A percentile compares a stretch with the other conserved stretches of the same genome.
phyloP scores from a whole-genome alignment of 306 rosid genomes.

The Abrus precatorius region DNA sequence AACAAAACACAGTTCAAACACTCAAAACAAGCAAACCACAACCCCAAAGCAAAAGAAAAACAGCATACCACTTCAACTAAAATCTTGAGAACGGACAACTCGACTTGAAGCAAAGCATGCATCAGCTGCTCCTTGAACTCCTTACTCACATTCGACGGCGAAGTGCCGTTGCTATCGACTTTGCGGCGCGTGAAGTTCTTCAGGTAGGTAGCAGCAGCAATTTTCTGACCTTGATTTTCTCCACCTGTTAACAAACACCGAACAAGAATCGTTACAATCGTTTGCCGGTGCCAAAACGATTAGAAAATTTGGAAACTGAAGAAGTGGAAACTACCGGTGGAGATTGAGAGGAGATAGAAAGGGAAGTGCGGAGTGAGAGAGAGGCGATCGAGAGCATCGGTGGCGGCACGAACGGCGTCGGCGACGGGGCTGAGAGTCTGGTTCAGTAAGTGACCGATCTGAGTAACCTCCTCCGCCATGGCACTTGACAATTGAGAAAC shows the following conservation, averaged over 20 bases:
- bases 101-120: slow-evolving; percentile 74
- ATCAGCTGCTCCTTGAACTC: slow-evolving; percentile 84
- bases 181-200: slow-evolving; percentile 77
- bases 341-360: slow-evolving; percentile 67
- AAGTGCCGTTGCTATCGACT: slow-evolving; percentile 50
- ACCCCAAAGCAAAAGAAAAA: too few species aligned
- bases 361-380: slow-evolving; percentile 69
- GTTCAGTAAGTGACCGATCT: slow-evolving; percentile 63
- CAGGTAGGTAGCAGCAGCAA: slow-evolving; percentile 83
- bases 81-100: slow-evolving; percentile 69
- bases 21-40: not conserved
- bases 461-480: slow-evolving; percentile 62
- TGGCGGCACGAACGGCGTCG: slow-evolving; percentile 60
- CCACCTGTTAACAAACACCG: slow-evolving; percentile 55
- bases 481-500: not conserved
- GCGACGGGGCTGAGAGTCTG: slow-evolving; percentile 69
- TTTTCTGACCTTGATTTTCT: slow-evolving; percentile 69
- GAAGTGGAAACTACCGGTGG: slow-evolving; percentile 56
- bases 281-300: not conserved
- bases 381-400: slow-evolving; percentile 68
- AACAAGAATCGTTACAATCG: not conserved
- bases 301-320: too few species aligned
- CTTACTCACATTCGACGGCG: slow-evolving; percentile 66
- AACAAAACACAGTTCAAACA: not conserved
- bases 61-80: slow-evolving; percentile 77